A percentile compares a stretch with the other conserved stretches of the same genome.
These are phyloP conservation scores for Talaromyces ruber DNA, from an alignment of 495 filamentous ascomycete genomes.

Conservation along the genomic window DNA sequence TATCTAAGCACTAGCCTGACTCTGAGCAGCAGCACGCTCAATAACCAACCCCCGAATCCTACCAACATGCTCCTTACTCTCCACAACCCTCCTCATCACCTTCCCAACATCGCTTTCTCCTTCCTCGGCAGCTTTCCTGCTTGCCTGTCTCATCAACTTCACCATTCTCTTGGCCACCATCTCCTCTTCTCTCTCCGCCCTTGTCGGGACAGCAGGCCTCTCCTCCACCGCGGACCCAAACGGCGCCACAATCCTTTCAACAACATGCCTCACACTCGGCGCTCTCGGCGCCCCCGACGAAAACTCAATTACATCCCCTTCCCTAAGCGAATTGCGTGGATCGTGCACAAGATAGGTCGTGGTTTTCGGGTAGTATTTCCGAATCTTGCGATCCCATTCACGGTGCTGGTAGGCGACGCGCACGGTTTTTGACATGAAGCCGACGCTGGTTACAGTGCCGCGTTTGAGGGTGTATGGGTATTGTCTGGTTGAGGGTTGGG, in stretches of 20 bases:
- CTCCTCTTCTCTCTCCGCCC: slow-evolving; percentile 50
- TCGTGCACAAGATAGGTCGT: slow-evolving; percentile 59
- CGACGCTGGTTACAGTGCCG: slow-evolving; percentile 38
- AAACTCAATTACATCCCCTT: slow-evolving; percentile 76
- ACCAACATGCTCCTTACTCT: slow-evolving; percentile 9
- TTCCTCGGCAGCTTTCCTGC: slow-evolving; percentile 4
- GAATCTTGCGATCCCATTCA: slow-evolving; percentile 28
- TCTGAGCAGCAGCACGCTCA: slow-evolving; percentile 11
- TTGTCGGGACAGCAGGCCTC: slow-evolving; percentile 54
- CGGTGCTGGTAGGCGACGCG: slow-evolving; percentile 28
- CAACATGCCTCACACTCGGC: slow-evolving; percentile 64
- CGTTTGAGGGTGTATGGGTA: slow-evolving; percentile 31
- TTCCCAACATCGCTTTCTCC: neutral
- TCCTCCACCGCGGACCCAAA: slow-evolving; percentile 54
- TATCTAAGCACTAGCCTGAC: neutral
- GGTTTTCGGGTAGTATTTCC: slow-evolving; percentile 33
- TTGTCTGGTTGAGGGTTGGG: slow-evolving; percentile 23
- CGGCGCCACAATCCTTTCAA: slow-evolving; percentile 68
- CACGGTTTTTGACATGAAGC: slow-evolving; percentile 37
- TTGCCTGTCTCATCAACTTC: slow-evolving; percentile 13
- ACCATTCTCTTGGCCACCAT: slow-evolving; percentile 35
- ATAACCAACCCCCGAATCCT: slow-evolving; percentile 9
- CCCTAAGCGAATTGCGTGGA: slow-evolving; percentile 60
- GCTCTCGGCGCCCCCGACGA: slow-evolving; percentile 54
- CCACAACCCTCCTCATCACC: neutral